phyloP scores from a whole-genome alignment of 139 green algal genomes.

The Chlamydomonas sphaeroides region DNA sequence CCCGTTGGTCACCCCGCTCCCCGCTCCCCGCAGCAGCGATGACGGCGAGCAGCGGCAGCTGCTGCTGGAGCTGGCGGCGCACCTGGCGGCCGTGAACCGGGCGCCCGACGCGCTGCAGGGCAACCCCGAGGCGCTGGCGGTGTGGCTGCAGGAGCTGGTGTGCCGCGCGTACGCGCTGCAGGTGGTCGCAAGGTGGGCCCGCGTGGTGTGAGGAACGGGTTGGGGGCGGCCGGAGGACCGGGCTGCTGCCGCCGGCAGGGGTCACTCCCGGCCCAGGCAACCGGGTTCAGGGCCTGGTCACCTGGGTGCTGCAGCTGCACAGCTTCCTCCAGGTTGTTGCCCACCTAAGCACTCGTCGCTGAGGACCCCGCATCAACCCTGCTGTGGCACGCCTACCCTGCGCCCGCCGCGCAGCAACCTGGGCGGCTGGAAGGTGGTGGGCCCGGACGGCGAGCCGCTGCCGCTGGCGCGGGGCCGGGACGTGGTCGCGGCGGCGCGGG shows the following conservation, averaged over 20 bases:
- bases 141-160: conserved; percentile 49
- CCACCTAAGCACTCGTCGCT: too few species aligned
- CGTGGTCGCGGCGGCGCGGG: conserved; percentile 2
- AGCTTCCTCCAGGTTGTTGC: too few species aligned
- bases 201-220: background rate
- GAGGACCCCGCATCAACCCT: too few species aligned
- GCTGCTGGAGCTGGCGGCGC: conserved; percentile 29
- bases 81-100: conserved; percentile 30
- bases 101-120: conserved; percentile 29
- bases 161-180: conserved; percentile 43
- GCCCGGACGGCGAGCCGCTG: background rate
- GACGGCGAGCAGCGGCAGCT: background rate
- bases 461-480: background rate
- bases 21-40: too few species aligned
- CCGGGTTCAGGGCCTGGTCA: too few species aligned
- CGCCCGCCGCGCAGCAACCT: conserved; percentile 42
- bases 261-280: too few species aligned
- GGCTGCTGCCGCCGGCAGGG: too few species aligned
- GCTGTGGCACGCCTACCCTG: too few species aligned
- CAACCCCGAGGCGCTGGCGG: conserved; percentile 23
- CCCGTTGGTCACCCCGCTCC: too few species aligned
- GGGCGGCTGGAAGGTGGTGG: conserved; percentile 16
- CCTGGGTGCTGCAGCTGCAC: too few species aligned
- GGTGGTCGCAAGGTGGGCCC: conserved; percentile 42
- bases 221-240: background rate